Conservation (phyloP, 768 basidiomycete genomes). For the Suillus decipiens region DNA sequence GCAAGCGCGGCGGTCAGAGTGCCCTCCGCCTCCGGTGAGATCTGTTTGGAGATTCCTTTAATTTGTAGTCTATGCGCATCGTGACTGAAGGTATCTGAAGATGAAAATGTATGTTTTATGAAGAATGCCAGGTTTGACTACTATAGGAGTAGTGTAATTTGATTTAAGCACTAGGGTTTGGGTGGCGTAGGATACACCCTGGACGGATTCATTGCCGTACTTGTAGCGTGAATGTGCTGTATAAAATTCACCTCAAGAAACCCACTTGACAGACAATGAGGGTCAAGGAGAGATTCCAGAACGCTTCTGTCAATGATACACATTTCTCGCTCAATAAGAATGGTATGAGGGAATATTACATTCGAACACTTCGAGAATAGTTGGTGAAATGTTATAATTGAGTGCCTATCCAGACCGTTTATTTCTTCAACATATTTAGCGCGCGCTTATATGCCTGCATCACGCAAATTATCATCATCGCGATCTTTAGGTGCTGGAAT, state of each 20-base stretch:
- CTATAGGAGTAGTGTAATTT: not conserved
- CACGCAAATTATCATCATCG: conserved; percentile 1
- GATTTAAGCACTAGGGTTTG: not conserved
- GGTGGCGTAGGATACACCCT: not conserved
- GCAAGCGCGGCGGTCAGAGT: conserved; percentile 5
- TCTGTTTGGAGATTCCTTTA: conserved; percentile 9
- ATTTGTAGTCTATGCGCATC: not conserved
- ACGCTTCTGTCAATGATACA: not conserved
- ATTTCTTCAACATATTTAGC: not conserved
- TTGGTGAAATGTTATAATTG: not conserved
- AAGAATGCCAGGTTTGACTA: not conserved
- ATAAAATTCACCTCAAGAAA: not conserved
- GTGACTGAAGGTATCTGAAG: not conserved
- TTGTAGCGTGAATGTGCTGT: not conserved
- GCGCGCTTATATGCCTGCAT: not conserved
- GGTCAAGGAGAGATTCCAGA: not conserved
- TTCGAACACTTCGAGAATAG: not conserved
- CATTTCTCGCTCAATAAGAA: not conserved
- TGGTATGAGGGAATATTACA: not conserved
- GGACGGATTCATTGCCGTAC: not conserved
- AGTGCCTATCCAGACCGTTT: not conserved
- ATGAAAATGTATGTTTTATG: not conserved
- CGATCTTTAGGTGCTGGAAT: conserved; percentile 39
- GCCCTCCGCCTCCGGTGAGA: not conserved
- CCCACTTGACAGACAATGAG: not conserved